Evolutionary conservation across 306 rosid species (phyloP).

Genomic region (Luffa acutangula): DNA sequence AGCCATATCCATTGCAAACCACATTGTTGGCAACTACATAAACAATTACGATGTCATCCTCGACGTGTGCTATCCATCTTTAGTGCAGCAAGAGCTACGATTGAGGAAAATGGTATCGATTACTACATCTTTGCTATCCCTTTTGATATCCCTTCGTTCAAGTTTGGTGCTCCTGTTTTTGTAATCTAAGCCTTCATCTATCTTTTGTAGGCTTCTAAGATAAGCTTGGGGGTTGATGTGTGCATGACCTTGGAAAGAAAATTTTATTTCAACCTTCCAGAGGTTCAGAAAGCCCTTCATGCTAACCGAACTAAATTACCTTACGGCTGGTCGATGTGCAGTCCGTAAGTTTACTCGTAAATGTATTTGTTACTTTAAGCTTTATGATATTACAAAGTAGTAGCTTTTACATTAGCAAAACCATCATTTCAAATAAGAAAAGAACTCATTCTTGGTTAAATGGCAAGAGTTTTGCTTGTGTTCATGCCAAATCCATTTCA

Average conservation of each 20-base stretch:
- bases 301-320: constrained; percentile 87
- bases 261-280: constrained; percentile 65
- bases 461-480: neutral
- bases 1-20: constrained; percentile 38
- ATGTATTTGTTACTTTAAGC: neutral
- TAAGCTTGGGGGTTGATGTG: constrained; percentile 70
- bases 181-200: neutral
- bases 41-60: constrained; percentile 70
- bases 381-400: neutral
- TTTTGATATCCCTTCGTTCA: neutral
- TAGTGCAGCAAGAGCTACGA: constrained; percentile 72
- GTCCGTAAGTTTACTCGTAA: constrained; percentile 30
- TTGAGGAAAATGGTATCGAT: constrained; percentile 48
- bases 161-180: neutral
- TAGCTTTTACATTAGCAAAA: neutral
- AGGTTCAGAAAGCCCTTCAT: constrained; percentile 89
- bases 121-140: neutral
- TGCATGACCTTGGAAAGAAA: constrained; percentile 56
- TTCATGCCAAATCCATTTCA: constrained; percentile 2
- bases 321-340: constrained; percentile 70
- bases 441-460: neutral
- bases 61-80: constrained; percentile 81
- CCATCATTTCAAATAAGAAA: neutral
- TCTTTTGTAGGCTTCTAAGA: constrained; percentile 62
- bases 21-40: constrained; percentile 46